Evolutionary conservation across 345 rosid genomes (phyloP), one percentile per base, ranked within the genome.

Genomic region (Murraya paniculata): DNA sequence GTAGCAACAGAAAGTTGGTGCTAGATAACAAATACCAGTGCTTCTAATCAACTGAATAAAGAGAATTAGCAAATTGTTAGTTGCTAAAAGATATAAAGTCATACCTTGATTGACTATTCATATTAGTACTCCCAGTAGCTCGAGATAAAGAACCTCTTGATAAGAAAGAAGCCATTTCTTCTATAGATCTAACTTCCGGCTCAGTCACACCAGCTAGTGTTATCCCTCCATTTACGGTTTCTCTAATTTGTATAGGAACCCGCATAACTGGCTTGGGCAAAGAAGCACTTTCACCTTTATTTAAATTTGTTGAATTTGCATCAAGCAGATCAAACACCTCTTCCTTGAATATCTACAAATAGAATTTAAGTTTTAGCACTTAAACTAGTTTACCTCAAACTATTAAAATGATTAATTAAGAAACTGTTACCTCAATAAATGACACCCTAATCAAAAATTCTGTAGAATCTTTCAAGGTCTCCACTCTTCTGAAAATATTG

Each of bases 81-180:
- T 18, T 7, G 16, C 16, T 16, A 19, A 48, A 48, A n/a, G 36
- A 19, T 33, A 33, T 19, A 53, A 22, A 64, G 27, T 0, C n/a
- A 35, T 57, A 94, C 99, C 99, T 96, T 18, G 99, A 96, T 79
- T 94, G 99, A 78, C 93, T 96, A 78, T 96, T 94, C 99, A 96
- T 96, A 64, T 94, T 94, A 16, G 99, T 96, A 78, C 99, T 96
- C 21, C 87, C 99, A 72, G 99, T 96, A 28, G 99, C 99, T 64
- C 98, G 97, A 64, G 88, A 33, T 77, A 91, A 64, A 58, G 99
- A 96, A 72, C 99, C 99, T 14, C 93, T 84, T 0, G 90, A 89
- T 58, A 96, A 76, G 82, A 78, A 88, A 0, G 91, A 89, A 3
- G 90, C 90, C 99, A 96, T 96, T 85, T 96, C 99, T 82, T 92